A percentile compares a stretch with the other conserved stretches of the same genome.
phyloP scores from a whole-genome alignment of 768 basidiomycete genomes.

The Heimioporus sp. region DNA sequence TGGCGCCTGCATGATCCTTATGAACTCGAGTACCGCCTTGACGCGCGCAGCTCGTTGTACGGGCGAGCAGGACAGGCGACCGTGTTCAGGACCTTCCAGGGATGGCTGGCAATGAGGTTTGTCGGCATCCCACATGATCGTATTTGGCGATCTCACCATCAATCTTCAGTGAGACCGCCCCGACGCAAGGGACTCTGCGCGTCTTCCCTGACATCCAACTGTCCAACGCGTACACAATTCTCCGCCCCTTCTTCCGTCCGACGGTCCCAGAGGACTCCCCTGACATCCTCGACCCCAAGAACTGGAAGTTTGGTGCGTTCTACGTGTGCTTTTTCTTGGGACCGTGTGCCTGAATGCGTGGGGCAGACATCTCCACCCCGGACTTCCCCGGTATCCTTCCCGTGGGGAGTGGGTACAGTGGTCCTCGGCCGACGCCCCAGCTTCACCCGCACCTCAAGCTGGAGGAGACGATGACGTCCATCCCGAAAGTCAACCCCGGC shows the following conservation, averaged over 20 bases:
- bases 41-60: conserved; percentile 64
- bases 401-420: conserved; percentile 24
- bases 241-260: conserved; percentile 74
- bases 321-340: conserved; percentile 22
- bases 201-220: conserved; percentile 67
- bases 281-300: conserved; percentile 47
- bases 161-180: conserved; percentile 54
- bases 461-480: conserved; percentile 62
- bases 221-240: conserved; percentile 68
- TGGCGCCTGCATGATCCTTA: conserved; percentile 71
- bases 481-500: conserved; percentile 70
- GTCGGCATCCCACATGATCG: conserved; percentile 2
- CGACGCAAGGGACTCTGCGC: conserved; percentile 64
- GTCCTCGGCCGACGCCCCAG: conserved; percentile 48
- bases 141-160: not conserved
- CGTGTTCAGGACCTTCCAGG: conserved; percentile 67
- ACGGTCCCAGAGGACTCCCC: conserved; percentile 37
- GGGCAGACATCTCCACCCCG: conserved; percentile 42
- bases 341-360: conserved; percentile 5
- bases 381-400: conserved; percentile 52
- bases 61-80: conserved; percentile 51
- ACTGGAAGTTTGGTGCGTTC: conserved; percentile 48
- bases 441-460: conserved; percentile 70
- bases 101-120: conserved; percentile 73
- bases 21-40: conserved; percentile 54